Base-by-base conservation (phyloP, 1,284 basidiomycete genomes). In the Apiotrichum laibachii region DNA sequence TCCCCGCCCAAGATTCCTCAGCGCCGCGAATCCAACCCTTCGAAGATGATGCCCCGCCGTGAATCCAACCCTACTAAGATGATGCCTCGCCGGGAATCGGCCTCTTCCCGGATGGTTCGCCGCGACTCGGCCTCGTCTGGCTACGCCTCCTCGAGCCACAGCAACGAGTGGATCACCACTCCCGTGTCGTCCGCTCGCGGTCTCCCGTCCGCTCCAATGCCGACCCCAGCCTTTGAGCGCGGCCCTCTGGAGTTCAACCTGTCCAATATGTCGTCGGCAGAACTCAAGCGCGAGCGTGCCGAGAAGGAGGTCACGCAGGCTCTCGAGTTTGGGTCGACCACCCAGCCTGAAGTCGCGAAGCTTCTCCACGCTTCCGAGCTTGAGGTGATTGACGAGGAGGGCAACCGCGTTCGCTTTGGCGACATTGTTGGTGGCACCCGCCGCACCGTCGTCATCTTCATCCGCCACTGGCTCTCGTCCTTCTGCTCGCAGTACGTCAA, bases 401-500 rank as follows among this genome's bases (percentile, higher is more conserved):
- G 89, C 18, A 67, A 84, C 10, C 80, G 82, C 12, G 79, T 88
- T 44, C 80, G 79, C 31, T 93, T 94, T 64, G 87, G 88, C 2
- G 84, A 88, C 50, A 73, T 94, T 33, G 88, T 90, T 71, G 80
- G 80, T 52, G 49, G 48, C 13, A n/a, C 54, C 4, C 55, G 64
- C 53, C 66, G 66, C 71, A 88, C 88, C 1, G 82, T 92, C 57
- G 85, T 92, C 53, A 71, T 79, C 50, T 82, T 82, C 62, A 77
- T 81, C 18, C 70, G 77, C n/a, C 77, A 79, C 66, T 79, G 75
- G 76, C 79, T 75, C 65, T 92, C 89, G 68, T 86, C 88, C 4
- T 78, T 86, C 35, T 90, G 89, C 73, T 89, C 91, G 71, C 89
- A 92, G 71, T 95, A 93, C 75, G 85, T 92, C 81, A 82, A 85